A percentile compares a stretch with the other conserved stretches of the same genome.
These are phyloP conservation scores for Daldinia sp. DNA, from an alignment of 2,329 filamentous ascomycete genomes.

Conservation along the genomic window DNA sequence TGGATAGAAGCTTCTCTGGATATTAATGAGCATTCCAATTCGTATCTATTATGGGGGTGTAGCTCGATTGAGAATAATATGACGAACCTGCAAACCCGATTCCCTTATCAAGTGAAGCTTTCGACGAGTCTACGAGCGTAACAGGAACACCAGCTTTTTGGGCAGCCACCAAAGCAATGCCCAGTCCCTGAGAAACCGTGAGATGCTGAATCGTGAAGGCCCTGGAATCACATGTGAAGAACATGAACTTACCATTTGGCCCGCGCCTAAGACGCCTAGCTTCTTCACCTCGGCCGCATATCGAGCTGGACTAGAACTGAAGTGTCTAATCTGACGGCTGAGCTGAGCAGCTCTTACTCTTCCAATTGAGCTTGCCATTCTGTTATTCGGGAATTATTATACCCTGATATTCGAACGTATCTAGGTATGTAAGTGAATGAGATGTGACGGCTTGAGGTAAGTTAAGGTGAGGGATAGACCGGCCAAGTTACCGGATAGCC, in stretches of 20 bases:
- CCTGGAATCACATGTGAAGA: constrained; percentile 50
- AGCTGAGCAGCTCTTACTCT: constrained; percentile 51
- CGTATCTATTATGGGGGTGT: neutral
- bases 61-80: constrained; percentile 14
- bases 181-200: constrained; percentile 73
- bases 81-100: constrained; percentile 82
- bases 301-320: constrained; percentile 72
- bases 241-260: constrained; percentile 80
- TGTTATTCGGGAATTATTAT: constrained; percentile 19
- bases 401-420: neutral
- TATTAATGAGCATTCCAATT: constrained; percentile 22
- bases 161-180: constrained; percentile 93
- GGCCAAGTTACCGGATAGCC: constrained; percentile 41
- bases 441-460: constrained; percentile 4
- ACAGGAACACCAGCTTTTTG: constrained; percentile 85
- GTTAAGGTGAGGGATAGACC: constrained; percentile 6
- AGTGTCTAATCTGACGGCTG: constrained; percentile 61
- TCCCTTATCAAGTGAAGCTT: constrained; percentile 87
- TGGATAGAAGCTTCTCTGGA: constrained; percentile 87
- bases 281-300: constrained; percentile 79
- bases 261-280: constrained; percentile 90
- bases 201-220: constrained; percentile 38
- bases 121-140: constrained; percentile 82
- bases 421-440: constrained; percentile 19
- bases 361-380: constrained; percentile 53